phyloP scores from a whole-genome alignment of 164 flowering plant species.

The Tinospora cordifolia region DNA sequence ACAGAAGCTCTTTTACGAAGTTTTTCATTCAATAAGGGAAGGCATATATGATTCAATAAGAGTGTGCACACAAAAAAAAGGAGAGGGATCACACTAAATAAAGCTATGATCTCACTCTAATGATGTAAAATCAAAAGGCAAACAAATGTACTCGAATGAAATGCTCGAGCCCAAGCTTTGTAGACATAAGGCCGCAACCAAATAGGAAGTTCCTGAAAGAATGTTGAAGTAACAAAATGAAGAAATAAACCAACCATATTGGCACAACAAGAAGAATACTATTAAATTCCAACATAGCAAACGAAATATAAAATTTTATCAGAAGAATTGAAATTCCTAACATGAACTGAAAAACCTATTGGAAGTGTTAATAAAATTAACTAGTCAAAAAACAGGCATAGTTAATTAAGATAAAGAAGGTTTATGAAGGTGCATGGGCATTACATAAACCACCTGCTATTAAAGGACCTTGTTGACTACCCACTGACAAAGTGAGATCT shows the following conservation, averaged over 20 bases:
- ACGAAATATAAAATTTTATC: not conserved
- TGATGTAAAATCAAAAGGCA: not conserved
- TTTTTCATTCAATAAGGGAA: too few relatives aligned
- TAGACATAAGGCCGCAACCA: constrained; percentile 71
- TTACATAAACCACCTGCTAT: not conserved
- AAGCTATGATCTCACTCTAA: too few relatives aligned
- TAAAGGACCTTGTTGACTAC: not conserved
- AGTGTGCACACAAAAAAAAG: too few relatives aligned
- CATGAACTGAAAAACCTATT: not conserved
- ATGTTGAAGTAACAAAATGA: not conserved
- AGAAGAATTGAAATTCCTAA: not conserved
- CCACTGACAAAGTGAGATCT: too few relatives aligned
- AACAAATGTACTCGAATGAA: constrained; percentile 70
- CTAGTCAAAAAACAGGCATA: too few relatives aligned
- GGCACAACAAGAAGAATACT: not conserved
- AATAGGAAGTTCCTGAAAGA: constrained; percentile 62
- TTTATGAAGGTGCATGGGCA: not conserved
- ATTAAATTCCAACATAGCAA: not conserved
- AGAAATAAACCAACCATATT: too few relatives aligned
- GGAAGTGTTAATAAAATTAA: not conserved
- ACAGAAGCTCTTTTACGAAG: too few relatives aligned
- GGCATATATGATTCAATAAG: too few relatives aligned
- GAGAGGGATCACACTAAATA: too few relatives aligned
- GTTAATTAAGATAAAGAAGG: not conserved
- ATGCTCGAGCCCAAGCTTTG: constrained; percentile 93